Percentiles rank a stretch among this genome's conserved stretches.
These are phyloP conservation scores for Closterium sp. DNA, from an alignment of 139 green algal genomes.

Conservation along the genomic window DNA sequence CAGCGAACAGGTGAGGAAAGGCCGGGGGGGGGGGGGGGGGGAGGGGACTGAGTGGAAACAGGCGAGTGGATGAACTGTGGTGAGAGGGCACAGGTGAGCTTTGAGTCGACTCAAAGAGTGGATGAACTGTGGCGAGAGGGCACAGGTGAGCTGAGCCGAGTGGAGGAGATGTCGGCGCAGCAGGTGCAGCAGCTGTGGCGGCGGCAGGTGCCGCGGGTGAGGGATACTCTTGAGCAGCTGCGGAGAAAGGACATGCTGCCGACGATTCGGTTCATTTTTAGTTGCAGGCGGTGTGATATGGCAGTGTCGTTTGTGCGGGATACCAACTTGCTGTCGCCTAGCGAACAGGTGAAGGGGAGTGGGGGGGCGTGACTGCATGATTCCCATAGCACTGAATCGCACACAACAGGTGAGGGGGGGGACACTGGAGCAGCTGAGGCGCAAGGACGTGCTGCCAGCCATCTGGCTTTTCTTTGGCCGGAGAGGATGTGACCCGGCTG, in stretches of 20 bases:
- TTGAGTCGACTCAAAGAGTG: no score
- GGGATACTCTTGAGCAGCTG: constrained; percentile 51
- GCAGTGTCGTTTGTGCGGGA: constrained; percentile 8
- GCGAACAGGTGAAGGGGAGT: neutral
- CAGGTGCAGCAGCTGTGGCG: no score
- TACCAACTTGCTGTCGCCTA: neutral
- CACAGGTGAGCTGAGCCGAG: no score
- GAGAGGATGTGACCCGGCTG: constrained; percentile 72
- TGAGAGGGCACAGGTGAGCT: no score
- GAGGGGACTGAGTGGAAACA: no score
- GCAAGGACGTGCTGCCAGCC: constrained; percentile 74
- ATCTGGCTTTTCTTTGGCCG: constrained; percentile 90
- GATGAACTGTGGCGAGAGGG: no score
- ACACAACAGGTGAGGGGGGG: no score
- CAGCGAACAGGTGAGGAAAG: neutral
- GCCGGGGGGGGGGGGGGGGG: no score
- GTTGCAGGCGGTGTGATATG: constrained; percentile 73
- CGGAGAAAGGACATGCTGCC: constrained; percentile 70
- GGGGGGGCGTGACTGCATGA: no score
- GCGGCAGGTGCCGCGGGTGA: constrained; percentile 39
- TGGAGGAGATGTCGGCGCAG: no score
- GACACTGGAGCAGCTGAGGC: constrained; percentile 54
- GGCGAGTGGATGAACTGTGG: no score
- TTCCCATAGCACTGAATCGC: no score
- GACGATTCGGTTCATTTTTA: constrained; percentile 91